A percentile compares a stretch with the other conserved stretches of the same genome.
Evolutionary conservation across 371 early-diverging fungal species (phyloP).

Genomic region (Mucor lusitanicus): DNA sequence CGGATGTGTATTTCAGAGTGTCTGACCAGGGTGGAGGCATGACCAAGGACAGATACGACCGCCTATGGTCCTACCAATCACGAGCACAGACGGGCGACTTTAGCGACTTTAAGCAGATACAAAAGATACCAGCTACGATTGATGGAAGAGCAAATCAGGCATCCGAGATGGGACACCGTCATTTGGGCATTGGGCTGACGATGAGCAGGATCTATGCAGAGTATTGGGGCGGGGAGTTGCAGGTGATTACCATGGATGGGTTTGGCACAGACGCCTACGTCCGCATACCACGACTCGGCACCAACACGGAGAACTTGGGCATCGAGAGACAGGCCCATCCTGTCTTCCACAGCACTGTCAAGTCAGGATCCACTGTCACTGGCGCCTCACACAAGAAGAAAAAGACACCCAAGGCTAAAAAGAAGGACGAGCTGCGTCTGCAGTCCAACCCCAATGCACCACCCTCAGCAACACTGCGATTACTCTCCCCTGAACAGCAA

Average conservation of each 20-base stretch:
- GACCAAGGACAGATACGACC: slow-evolving; percentile 55
- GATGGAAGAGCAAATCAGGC: slow-evolving; percentile 36
- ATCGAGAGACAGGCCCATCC: slow-evolving; percentile 38
- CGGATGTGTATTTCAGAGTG: slow-evolving; percentile 85
- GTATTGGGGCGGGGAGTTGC: slow-evolving; percentile 75
- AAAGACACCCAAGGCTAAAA: not conserved
- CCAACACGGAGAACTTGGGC: slow-evolving; percentile 58
- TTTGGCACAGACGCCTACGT: slow-evolving; percentile 87
- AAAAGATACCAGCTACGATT: slow-evolving; percentile 37
- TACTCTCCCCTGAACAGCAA: slow-evolving; percentile 13
- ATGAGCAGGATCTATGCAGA: slow-evolving; percentile 85
- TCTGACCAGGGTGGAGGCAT: slow-evolving; percentile 94
- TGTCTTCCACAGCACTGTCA: slow-evolving; percentile 11
- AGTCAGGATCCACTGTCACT: slow-evolving; percentile 2
- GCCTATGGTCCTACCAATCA: slow-evolving; percentile 81
- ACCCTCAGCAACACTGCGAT: not conserved
- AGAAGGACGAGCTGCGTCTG: slow-evolving; percentile 9
- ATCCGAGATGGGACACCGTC: slow-evolving; percentile 28
- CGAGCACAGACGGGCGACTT: slow-evolving; percentile 40
- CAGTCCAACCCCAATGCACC: slow-evolving; percentile 6
- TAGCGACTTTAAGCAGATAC: slow-evolving; percentile 34
- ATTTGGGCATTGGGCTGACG: slow-evolving; percentile 80
- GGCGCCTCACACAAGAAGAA: not conserved
- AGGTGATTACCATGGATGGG: slow-evolving; percentile 70
- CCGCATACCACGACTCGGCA: slow-evolving; percentile 64